Conservation (phyloP, 108 stramenopile genomes). For the Tribonema minus region DNA sequence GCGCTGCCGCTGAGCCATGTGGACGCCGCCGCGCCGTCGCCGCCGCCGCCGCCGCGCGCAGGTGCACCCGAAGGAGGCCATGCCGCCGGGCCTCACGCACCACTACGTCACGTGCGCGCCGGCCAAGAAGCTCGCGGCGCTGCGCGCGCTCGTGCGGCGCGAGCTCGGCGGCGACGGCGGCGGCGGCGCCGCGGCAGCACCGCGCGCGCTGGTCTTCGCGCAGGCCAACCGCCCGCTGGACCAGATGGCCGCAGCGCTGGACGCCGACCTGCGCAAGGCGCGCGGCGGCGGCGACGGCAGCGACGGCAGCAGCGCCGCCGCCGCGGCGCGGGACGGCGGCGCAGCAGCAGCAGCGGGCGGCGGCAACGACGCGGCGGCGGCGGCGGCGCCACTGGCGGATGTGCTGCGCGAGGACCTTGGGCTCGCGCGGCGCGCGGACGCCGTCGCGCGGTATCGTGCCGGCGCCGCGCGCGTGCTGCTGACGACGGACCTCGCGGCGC, state of each 20-base stretch:
- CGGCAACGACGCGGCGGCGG: no score
- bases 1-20: no score
- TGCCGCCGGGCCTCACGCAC: slow-evolving; percentile 75
- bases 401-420: slow-evolving; percentile 16
- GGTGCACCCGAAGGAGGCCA: slow-evolving; percentile 66
- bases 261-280: neutral
- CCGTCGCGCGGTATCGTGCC: slow-evolving; percentile 36
- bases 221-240: slow-evolving; percentile 68
- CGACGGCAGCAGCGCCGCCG: neutral
- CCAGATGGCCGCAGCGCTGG: slow-evolving; percentile 63
- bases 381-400: no score
- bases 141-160: slow-evolving; percentile 66
- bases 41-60: neutral
- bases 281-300: neutral
- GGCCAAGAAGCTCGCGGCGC: slow-evolving; percentile 67
- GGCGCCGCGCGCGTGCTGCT: slow-evolving; percentile 20
- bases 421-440: slow-evolving; percentile 8
- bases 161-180: slow-evolving; percentile 36
- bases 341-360: no score
- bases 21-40: no score
- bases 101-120: slow-evolving; percentile 66
- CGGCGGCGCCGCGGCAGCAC: neutral
- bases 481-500: slow-evolving; percentile 47
- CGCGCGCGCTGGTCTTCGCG: slow-evolving; percentile 64
- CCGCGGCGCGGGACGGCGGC: neutral